Percentiles rank a stretch among this genome's conserved stretches.
Evolutionary conservation across 352 stramenopile species (phyloP).

Genomic region (Globisporangium nunn): DNA sequence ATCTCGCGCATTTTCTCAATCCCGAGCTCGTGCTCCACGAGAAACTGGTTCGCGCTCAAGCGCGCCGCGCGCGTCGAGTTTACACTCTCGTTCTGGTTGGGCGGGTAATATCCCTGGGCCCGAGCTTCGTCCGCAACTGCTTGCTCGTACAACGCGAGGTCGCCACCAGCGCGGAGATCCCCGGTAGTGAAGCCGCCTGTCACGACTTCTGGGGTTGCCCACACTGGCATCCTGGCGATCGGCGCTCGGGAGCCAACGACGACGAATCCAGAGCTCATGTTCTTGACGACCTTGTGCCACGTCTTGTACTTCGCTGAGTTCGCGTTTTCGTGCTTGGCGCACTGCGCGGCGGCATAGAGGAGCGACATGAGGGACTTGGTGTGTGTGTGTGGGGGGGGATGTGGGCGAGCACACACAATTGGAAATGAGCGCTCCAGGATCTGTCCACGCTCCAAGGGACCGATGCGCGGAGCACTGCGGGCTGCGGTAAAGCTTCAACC

Average conservation of each 20-base stretch:
- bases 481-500: not conserved
- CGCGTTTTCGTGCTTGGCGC: conserved; percentile 2
- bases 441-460: not conserved
- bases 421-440: not conserved
- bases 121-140: conserved; percentile 4
- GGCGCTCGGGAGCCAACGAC: conserved; percentile 5
- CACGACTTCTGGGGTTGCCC: conserved; percentile 15
- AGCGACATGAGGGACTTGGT: conserved; percentile 9
- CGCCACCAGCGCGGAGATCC: not conserved
- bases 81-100: not conserved
- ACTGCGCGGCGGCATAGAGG: conserved; percentile 9
- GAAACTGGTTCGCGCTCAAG: conserved; percentile 1
- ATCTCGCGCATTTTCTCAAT: conserved; percentile 4
- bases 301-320: conserved; percentile 4
- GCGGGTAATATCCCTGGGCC: not conserved
- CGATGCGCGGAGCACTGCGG: too few relatives aligned
- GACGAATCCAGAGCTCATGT: conserved; percentile 9
- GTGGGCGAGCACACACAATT: not conserved
- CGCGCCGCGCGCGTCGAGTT: not conserved
- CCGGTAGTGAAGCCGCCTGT: conserved; percentile 13
- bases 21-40: conserved; percentile 1
- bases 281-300: conserved; percentile 7
- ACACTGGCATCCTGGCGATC: conserved; percentile 1
- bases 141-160: conserved; percentile 1
- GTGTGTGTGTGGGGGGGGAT: not conserved